Evolutionary conservation across 2,329 filamentous ascomycete species (phyloP).

Genomic region (Xylaria sp.): DNA sequence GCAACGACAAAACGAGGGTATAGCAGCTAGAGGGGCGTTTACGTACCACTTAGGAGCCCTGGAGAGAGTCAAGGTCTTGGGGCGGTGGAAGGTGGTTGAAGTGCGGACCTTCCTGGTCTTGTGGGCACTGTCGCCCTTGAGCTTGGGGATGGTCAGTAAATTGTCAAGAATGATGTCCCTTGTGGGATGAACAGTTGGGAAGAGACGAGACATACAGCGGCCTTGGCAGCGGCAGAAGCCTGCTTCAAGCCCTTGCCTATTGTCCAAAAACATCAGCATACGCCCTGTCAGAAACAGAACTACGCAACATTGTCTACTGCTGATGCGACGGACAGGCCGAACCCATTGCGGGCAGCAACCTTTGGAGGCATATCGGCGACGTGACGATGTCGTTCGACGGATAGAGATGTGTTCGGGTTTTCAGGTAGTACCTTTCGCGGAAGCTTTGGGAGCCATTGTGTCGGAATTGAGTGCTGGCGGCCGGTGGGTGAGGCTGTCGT

Average conservation of each 20-base stretch:
- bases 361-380: slow-evolving; percentile 31
- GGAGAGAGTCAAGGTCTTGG: slow-evolving; percentile 65
- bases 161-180: slow-evolving; percentile 64
- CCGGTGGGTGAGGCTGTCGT: slow-evolving; percentile 41
- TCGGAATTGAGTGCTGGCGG: slow-evolving; percentile 40
- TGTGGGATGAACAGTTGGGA: slow-evolving; percentile 62
- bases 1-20: background rate
- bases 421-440: slow-evolving; percentile 61
- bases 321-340: slow-evolving; percentile 60
- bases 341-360: slow-evolving; percentile 25
- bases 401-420: background rate
- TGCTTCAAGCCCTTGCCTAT: slow-evolving; percentile 80
- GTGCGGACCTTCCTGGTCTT: slow-evolving; percentile 94
- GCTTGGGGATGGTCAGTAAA: slow-evolving; percentile 27
- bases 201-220: slow-evolving; percentile 69
- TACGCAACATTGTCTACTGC: slow-evolving; percentile 81
- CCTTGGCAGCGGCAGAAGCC: slow-evolving; percentile 94
- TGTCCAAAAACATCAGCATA: slow-evolving; percentile 73
- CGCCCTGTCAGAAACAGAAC: slow-evolving; percentile 71
- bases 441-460: slow-evolving; percentile 55
- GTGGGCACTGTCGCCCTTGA: slow-evolving; percentile 66
- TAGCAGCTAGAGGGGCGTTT: background rate
- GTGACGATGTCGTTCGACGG: slow-evolving; percentile 31
- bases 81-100: slow-evolving; percentile 95
- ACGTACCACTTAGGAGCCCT: slow-evolving; percentile 36